Evolutionary conservation across 257 asterid genomes (phyloP).

Genomic region (Primulina tabacum): DNA sequence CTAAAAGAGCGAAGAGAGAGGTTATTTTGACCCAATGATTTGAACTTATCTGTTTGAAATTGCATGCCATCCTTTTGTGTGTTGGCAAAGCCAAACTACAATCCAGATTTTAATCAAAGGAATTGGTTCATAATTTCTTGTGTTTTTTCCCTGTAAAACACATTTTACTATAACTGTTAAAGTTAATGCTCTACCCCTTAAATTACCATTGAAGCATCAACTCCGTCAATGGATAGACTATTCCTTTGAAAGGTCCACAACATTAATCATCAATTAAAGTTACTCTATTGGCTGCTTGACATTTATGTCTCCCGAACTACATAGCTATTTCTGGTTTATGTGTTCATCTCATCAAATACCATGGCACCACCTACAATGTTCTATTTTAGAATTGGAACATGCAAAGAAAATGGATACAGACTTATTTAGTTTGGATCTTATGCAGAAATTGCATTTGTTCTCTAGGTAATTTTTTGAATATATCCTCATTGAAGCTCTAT

Average conservation of each 20-base stretch:
- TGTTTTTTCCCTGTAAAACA: not conserved
- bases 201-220: not conserved
- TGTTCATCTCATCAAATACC: constrained; percentile 19
- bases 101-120: not conserved
- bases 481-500: constrained; percentile 7
- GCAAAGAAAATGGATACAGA: constrained; percentile 17
- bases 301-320: constrained; percentile 20
- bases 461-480: constrained; percentile 3
- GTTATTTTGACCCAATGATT: not conserved
- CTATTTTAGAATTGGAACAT: constrained; percentile 17
- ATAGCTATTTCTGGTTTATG: not conserved
- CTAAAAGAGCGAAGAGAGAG: constrained; percentile 17
- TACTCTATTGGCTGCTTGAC: constrained; percentile 9
- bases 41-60: not conserved
- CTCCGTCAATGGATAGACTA: not conserved
- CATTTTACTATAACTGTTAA: not conserved
- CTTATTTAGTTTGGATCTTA: constrained; percentile 16
- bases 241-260: not conserved
- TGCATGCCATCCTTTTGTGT: not conserved
- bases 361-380: not conserved
- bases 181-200: not conserved
- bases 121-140: constrained; percentile 7
- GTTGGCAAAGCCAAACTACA: not conserved
- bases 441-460: not conserved
- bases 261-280: not conserved